Evolutionary conservation across 208 protist genomes (phyloP), one percentile per base, ranked within the genome.

Genomic region (Endotrypanum monterogeii): DNA sequence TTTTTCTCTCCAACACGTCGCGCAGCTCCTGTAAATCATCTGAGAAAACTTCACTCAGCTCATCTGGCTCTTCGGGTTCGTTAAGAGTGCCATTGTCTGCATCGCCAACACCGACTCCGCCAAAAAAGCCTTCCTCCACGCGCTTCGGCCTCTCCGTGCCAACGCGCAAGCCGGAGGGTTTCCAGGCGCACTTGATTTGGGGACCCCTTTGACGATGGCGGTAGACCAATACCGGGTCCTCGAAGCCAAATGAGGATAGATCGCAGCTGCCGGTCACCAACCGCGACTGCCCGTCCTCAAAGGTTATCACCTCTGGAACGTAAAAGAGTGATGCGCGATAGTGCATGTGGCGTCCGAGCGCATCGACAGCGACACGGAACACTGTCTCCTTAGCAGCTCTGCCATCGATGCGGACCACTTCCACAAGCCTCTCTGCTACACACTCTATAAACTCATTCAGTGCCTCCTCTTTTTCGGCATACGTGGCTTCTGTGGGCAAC

Each of bases 261-360:
- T 78, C 74, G 30, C 65, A 76, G 65, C 54, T 66, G 12, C 94
- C 94, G 25, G 25, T 58, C 61, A 83, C 63, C 11, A 95, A 73
- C 71, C 86, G 79, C 54, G 67, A 57, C 58, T 75, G 16, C 9
- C 90, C 91, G 46, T 82, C 73, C 18, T 93, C 91, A 69, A 86
- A 92, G 0, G 71, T 44, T 28, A 93, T 54, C 63, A 98, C 86
- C 74, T 94, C 81, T 14, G 86, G 79, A 7, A 84, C 71, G 63
- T 89, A 87, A 44, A 96, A 89, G 74, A 98, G 80, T 52, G 94
- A 98, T 28, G 84, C 84, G 32, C 94, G 91, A 67, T 95, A 61
- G 46, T 79, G 76, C 23, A 98, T 76, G 35, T 89, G 83, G 14
- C 73, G 84, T 30, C 76, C 74, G 8, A 96, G 86, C 35, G 74